Percentiles rank a stretch among this genome's conserved stretches.
phyloP scores from a whole-genome alignment of 2,329 filamentous ascomycete genomes.

The Pseudohalonectria lignicola region DNA sequence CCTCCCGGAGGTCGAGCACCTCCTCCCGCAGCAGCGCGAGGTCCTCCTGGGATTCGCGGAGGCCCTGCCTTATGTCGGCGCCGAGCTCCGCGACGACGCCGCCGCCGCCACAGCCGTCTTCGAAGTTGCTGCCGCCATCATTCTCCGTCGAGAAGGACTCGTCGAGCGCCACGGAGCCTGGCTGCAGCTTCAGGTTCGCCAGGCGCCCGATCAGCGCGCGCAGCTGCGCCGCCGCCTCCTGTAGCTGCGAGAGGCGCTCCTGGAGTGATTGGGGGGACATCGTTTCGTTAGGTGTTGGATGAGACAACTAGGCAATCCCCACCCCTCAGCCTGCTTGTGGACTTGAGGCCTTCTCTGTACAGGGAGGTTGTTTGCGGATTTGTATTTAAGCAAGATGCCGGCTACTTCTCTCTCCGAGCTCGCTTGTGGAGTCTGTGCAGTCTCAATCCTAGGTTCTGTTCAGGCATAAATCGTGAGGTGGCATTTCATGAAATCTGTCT shows the following conservation, averaged over 20 bases:
- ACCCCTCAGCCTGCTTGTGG: too few species aligned
- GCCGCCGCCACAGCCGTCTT: constrained; percentile 37
- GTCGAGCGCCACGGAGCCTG: constrained; percentile 42
- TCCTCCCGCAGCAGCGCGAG: constrained; percentile 73
- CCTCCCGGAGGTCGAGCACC: constrained; percentile 53
- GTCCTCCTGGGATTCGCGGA: constrained; percentile 74
- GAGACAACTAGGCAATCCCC: too few species aligned
- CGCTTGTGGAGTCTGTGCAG: too few species aligned
- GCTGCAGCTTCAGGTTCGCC: constrained; percentile 44
- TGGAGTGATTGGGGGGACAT: constrained; percentile 52
- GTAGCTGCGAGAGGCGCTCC: constrained; percentile 46
- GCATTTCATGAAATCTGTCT: too few species aligned
- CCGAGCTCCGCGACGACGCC: constrained; percentile 60
- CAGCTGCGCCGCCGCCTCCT: constrained; percentile 49
- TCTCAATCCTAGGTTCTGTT: too few species aligned
- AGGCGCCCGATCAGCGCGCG: constrained; percentile 49
- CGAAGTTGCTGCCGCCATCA: constrained; percentile 20
- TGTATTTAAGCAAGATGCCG: too few species aligned
- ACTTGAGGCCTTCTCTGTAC: background rate
- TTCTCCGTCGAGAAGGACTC: constrained; percentile 10
- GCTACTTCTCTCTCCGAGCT: too few species aligned
- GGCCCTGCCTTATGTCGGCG: constrained; percentile 65
- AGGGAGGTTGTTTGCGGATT: too few species aligned
- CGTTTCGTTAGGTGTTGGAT: background rate
- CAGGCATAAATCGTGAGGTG: too few species aligned